Conservation (phyloP, 805 yeast species). For the Cyberlindnera suaveolens region DNA sequence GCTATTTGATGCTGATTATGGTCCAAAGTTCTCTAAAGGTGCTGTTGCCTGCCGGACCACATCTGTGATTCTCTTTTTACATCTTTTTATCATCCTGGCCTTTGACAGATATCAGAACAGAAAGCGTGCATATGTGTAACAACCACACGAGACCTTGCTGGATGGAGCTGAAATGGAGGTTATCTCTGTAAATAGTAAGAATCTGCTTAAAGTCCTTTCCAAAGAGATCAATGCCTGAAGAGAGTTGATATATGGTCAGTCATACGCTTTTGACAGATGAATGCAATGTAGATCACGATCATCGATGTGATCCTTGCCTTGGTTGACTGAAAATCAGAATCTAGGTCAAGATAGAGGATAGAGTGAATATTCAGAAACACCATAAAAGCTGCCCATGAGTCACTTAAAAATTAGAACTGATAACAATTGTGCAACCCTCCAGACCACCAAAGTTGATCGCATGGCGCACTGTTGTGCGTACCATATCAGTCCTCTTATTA, state of each 20-base stretch:
- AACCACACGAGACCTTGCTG: not conserved
- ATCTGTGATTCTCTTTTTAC: slow-evolving; percentile 8
- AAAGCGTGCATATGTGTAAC: slow-evolving; percentile 10
- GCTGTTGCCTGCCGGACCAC: slow-evolving; percentile 10
- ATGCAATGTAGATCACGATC: too few relatives aligned
- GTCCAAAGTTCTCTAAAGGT: slow-evolving; percentile 15
- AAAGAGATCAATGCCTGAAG: not conserved
- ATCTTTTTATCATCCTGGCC: slow-evolving; percentile 12
- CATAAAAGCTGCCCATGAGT: too few relatives aligned
- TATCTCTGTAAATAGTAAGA: not conserved
- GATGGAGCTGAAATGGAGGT: not conserved
- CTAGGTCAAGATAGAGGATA: too few relatives aligned
- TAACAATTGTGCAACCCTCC: too few relatives aligned
- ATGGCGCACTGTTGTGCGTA: too few relatives aligned
- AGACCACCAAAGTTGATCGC: too few relatives aligned
- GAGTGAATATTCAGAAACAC: too few relatives aligned
- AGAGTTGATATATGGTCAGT: not conserved
- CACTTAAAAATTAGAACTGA: too few relatives aligned
- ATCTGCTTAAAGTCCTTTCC: not conserved
- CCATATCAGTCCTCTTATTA: too few relatives aligned
- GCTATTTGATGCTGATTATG: slow-evolving; percentile 15
- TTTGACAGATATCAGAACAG: slow-evolving; percentile 19
- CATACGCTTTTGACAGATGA: too few relatives aligned
- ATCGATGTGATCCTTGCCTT: too few relatives aligned
- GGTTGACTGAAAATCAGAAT: too few relatives aligned